A percentile compares a stretch with the other conserved stretches of the same genome.
Conservation (phyloP, 495 filamentous ascomycete species). For the Daldinia concentrica region DNA sequence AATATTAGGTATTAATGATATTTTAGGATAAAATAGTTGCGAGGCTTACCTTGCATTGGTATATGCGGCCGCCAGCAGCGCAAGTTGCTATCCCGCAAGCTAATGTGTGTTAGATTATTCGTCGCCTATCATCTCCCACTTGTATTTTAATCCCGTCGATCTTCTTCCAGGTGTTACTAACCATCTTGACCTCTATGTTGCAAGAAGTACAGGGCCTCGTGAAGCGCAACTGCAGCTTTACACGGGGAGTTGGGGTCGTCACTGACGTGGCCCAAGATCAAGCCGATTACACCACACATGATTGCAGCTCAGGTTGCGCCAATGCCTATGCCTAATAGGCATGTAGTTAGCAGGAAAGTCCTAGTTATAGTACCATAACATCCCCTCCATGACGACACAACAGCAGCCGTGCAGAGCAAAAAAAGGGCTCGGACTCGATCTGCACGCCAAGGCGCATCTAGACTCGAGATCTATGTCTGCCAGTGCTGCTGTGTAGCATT, state of each 20-base stretch:
- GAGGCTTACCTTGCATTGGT: slow-evolving; percentile 69
- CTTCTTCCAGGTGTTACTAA: slow-evolving; percentile 5
- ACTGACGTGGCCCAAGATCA: slow-evolving; percentile 38
- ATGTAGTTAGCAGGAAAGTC: not conserved
- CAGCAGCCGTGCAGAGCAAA: not conserved
- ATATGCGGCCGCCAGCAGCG: slow-evolving; percentile 77
- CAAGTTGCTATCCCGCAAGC: slow-evolving; percentile 82
- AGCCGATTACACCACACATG: slow-evolving; percentile 41
- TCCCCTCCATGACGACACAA: not conserved
- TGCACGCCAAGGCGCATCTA: no score
- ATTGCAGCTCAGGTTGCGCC: slow-evolving; percentile 2
- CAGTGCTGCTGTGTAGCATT: not conserved
- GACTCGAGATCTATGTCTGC: not conserved
- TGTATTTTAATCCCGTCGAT: not conserved
- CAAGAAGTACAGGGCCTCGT: slow-evolving; percentile 80
- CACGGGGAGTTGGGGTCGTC: slow-evolving; percentile 33
- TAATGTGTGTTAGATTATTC: slow-evolving; percentile 11
- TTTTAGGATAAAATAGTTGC: not conserved
- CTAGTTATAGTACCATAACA: not conserved
- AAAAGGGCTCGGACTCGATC: not conserved
- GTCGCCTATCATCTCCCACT: not conserved
- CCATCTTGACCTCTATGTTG: slow-evolving; percentile 84
- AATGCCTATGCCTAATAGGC: slow-evolving; percentile 4
- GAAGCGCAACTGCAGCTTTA: slow-evolving; percentile 14
- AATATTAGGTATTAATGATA: not conserved